These are phyloP conservation scores for Alloteropsis semialata DNA, from an alignment of 176 grass and related monocot species.

Conservation along the genomic window DNA sequence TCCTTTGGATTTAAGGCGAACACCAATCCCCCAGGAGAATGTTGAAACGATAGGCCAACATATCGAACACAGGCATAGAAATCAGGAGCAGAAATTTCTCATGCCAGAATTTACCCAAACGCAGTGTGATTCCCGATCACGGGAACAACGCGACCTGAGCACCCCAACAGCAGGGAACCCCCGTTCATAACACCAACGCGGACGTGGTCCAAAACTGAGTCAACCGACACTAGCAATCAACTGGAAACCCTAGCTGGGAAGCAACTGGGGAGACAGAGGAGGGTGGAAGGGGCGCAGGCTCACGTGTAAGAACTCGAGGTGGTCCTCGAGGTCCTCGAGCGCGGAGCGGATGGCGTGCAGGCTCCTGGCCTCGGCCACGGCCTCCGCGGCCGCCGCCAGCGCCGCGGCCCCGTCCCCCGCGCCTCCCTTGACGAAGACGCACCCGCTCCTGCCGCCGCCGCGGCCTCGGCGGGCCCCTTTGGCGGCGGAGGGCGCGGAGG, in stretches of 20 bases:
- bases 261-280: background rate
- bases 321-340: constrained; percentile 86
- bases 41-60: background rate
- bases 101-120: background rate
- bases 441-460: constrained; percentile 29
- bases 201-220: background rate
- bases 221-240: background rate
- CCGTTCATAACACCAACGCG: background rate
- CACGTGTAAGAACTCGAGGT: constrained; percentile 90
- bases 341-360: constrained; percentile 80
- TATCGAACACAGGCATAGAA: background rate
- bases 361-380: constrained; percentile 72
- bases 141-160: background rate
- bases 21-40: too few relatives aligned
- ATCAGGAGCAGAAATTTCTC: background rate
- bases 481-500: constrained; percentile 1
- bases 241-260: constrained; percentile 20
- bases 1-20: background rate
- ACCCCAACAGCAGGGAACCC: background rate
- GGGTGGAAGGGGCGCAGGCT: background rate
- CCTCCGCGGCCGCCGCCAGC: constrained; percentile 31
- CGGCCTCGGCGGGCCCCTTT: background rate
- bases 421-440: constrained; percentile 61
- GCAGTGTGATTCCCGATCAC: constrained; percentile 20
- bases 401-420: background rate